Percentiles rank a stretch among this genome's conserved stretches.
phyloP scores from a whole-genome alignment of 78 protist genomes.

The Cavenderia fasciculata region DNA sequence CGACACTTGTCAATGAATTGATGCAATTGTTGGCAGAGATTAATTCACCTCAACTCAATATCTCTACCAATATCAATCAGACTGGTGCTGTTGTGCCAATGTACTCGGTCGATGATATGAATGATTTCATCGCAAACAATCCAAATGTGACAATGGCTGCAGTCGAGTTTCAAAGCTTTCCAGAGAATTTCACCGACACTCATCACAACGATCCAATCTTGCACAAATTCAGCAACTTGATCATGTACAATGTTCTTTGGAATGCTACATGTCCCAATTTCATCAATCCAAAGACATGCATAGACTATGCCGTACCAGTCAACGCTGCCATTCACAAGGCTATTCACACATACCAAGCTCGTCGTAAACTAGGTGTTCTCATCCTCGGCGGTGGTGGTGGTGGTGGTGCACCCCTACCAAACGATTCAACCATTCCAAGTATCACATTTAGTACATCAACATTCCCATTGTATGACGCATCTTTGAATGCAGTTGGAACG shows the following conservation, averaged over 20 bases:
- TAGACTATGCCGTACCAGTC: conserved; percentile 2
- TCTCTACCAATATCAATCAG: not conserved
- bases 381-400: no score
- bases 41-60: conserved; percentile 8
- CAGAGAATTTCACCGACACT: not conserved
- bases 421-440: not conserved
- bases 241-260: not conserved
- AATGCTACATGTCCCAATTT: conserved; percentile 50
- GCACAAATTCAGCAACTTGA: not conserved
- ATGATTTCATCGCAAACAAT: conserved; percentile 3
- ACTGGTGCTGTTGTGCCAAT: conserved; percentile 16
- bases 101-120: not conserved
- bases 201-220: not conserved
- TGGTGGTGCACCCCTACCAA: no score
- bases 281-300: conserved; percentile 18
- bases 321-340: conserved; percentile 17
- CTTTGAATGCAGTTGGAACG: not conserved
- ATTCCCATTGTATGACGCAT: conserved; percentile 8
- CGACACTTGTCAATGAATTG: conserved; percentile 5
- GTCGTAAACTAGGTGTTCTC: not conserved
- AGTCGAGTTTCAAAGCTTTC: not conserved
- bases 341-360: not conserved
- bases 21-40: conserved; percentile 11
- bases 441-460: not conserved
- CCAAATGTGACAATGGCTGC: conserved; percentile 66